Evolutionary conservation across 139 green algal genomes (phyloP).

Genomic region (Pseudopediastrum boryanum): DNA sequence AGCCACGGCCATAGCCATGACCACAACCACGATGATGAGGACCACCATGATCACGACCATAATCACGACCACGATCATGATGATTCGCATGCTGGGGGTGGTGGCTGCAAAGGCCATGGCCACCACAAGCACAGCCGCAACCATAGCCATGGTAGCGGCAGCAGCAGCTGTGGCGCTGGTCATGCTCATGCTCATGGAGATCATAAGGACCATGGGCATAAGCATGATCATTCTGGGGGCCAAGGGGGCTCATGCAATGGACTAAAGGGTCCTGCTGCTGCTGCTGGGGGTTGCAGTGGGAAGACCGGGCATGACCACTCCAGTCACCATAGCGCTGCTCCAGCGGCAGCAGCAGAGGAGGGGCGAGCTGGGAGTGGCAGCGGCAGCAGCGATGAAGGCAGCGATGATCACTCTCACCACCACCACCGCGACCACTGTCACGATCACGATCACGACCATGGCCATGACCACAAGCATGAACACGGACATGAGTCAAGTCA

Average conservation of each 20-base stretch:
- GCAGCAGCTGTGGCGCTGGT: not conserved
- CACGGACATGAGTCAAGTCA: not conserved
- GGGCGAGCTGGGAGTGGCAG: no score
- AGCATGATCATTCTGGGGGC: constrained; percentile 35
- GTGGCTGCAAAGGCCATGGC: constrained; percentile 31
- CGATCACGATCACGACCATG: constrained; percentile 46
- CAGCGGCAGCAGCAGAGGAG: no score
- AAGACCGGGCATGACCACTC: no score
- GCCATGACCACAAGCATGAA: constrained; percentile 15
- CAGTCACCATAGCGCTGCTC: no score
- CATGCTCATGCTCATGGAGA: constrained; percentile 33
- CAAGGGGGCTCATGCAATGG: no score
- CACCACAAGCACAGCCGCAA: constrained; percentile 54
- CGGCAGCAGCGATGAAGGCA: no score
- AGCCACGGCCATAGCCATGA: constrained; percentile 14
- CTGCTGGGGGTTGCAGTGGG: no score
- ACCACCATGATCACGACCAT: constrained; percentile 21
- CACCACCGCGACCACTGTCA: constrained; percentile 45
- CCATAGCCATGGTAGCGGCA: constrained; percentile 34
- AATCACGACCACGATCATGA: not conserved
- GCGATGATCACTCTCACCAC: no score
- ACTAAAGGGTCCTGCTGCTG: no score
- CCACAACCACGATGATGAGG: constrained; percentile 18
- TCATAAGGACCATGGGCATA: constrained; percentile 30
- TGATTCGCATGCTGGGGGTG: not conserved